phyloP scores from a whole-genome alignment of 1,139 yeast species.

The Debaryomyces nepalensis region DNA sequence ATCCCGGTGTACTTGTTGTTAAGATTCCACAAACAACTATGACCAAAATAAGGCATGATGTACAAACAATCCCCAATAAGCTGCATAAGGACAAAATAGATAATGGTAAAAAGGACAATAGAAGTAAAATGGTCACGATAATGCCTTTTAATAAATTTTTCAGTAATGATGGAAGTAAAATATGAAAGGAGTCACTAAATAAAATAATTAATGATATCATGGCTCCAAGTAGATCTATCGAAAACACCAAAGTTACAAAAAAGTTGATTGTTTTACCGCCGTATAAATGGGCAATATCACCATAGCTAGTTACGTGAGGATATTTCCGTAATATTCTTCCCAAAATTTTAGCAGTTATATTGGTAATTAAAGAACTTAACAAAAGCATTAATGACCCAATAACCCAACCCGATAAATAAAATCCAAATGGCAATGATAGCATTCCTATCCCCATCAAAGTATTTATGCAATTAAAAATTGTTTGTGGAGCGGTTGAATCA shows the following conservation, averaged over 20 bases:
- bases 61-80: conserved; percentile 73
- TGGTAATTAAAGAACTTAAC: conserved; percentile 64
- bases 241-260: conserved; percentile 70
- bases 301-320: conserved; percentile 41
- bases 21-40: conserved; percentile 67
- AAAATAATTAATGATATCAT: conserved; percentile 75
- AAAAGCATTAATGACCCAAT: conserved; percentile 60
- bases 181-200: conserved; percentile 81
- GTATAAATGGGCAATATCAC: conserved; percentile 50
- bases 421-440: conserved; percentile 80
- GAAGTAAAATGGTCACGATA: conserved; percentile 53
- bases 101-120: conserved; percentile 75
- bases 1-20: conserved; percentile 64
- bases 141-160: conserved; percentile 53
- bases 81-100: conserved; percentile 72
- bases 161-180: conserved; percentile 60
- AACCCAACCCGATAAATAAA: conserved; percentile 81
- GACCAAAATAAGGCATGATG: conserved; percentile 62
- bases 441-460: conserved; percentile 87
- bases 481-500: conserved; percentile 74
- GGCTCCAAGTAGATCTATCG: conserved; percentile 79
- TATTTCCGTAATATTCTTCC: conserved; percentile 37
- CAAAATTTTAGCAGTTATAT: conserved; percentile 64
- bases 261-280: conserved; percentile 55
- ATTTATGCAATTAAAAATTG: conserved; percentile 85